Evolutionary conservation across 163 green algal species (phyloP), one percentile per base, ranked within the genome.

Genomic region (Chloroidium sp.): DNA sequence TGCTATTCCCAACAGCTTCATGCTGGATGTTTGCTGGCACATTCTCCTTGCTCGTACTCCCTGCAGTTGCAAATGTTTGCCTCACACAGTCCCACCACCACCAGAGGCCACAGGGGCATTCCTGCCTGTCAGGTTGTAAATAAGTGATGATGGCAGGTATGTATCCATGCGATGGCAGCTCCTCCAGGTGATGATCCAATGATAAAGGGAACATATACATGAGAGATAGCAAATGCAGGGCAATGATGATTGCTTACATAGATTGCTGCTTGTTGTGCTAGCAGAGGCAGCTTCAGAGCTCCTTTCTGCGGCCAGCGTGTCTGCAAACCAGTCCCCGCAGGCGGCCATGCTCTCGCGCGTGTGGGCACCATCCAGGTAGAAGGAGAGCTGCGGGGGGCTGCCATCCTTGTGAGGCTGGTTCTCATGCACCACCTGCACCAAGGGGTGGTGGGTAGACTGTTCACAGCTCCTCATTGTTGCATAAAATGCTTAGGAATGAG

Each of bases 291-390:
- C 83, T 3, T 14, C 62, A 69, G 80, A 82, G 1, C 83, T 85
- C 1, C 36, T 36, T 36, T 36, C 36, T 36, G 36, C 36, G 36
- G 36, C 36, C 36, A 36, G 36, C 36, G 36, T 36, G 36, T 87
- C 82, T 8, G 87, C 87, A 89, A 98, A 99, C 96, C 96, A 99
- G 2, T 91, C 76, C 0, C 83, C 95, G 83, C 95, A 98, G 3
- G 88, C 88, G 1, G 81, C 87, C 90, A 98, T 96, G 89, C 93
- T 98, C 84, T 99, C 96, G 0, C 90, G 85, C 3, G 96, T 98
- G 87, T 99, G 96, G 2, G 96, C 96, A 4, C 96, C 96, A 84
- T 99, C 96, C 59, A 99, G 86, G 83, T 89, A 99, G 80, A 97
- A 96, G 0, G 90, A 92, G 69, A 99, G 82, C 0, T 88, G 85